These are phyloP conservation scores for Trifolium dubium DNA, from an alignment of 306 rosid genomes.

Conservation along the genomic window DNA sequence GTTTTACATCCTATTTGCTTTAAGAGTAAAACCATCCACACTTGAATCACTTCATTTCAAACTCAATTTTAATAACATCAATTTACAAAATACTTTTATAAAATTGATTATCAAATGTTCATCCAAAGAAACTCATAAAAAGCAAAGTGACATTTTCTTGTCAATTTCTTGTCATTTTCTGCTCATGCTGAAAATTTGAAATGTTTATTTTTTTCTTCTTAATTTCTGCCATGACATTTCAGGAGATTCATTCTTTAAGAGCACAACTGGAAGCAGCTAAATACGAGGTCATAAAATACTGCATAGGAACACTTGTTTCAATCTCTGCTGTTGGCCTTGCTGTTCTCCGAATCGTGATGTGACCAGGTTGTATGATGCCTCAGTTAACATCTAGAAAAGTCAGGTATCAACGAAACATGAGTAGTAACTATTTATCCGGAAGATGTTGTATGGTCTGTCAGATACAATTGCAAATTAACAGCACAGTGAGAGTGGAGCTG, in stretches of 20 bases:
- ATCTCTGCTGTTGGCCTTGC: conserved; percentile 97
- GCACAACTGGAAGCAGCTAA: conserved; percentile 97
- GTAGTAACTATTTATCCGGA: conserved; percentile 20
- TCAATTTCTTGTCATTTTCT: neutral
- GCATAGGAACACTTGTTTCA: conserved; percentile 96
- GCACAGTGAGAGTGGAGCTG: conserved; percentile 25
- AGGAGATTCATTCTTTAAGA: conserved; percentile 90
- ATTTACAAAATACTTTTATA: neutral
- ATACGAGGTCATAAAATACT: conserved; percentile 93
- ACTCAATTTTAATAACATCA: neutral
- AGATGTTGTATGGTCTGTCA: conserved; percentile 36
- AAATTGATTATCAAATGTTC: neutral
- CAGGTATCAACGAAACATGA: conserved; percentile 11
- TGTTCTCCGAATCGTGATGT: conserved; percentile 78
- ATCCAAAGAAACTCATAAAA: neutral
- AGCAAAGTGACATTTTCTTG: neutral
- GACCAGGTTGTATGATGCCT: conserved; percentile 36
- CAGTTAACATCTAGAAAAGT: conserved; percentile 24
- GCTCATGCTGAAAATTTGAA: neutral
- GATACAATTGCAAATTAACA: conserved; percentile 11
- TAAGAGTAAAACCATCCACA: neutral
- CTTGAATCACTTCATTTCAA: neutral
- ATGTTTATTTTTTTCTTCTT: neutral
- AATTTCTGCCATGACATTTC: conserved; percentile 31
- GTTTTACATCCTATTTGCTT: neutral